Base-by-base conservation (phyloP, 1,284 basidiomycete genomes). In the Exobasidium rhododendri region DNA sequence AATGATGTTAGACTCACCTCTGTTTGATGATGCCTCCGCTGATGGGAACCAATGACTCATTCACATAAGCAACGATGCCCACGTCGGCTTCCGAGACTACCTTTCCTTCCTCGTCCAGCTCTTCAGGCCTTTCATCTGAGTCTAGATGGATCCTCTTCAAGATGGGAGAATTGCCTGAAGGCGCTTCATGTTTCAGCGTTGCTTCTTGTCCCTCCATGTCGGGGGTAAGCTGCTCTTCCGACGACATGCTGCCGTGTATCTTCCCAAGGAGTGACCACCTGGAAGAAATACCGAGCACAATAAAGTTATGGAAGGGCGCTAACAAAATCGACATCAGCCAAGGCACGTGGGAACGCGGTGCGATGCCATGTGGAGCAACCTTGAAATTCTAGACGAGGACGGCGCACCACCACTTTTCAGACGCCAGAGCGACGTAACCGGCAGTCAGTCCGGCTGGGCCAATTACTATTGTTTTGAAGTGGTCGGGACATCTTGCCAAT, bases 11-110 rank as follows among this genome's bases (percentile, higher is more conserved):
- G n/a, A 56, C 26, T 43, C 55, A 56, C 55, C 65, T 47, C 64
- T 68, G 64, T 47, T 68, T 68, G 59, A 68, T 68, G 51, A 68
- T 52, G 22, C 58, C 66, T 13, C 54, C 57, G 46, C 58, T 49
- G 4, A 67, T 29, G 4, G 63, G 54, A 13, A 46, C 45, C 4
- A 66, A 44, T 4, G 13, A 22, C 2, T 59, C 24, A 47, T 56
- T 52, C n/a, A 68, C 51, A 26, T 68, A 68, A 26, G 59, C 60
- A 4, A 24, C 24, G 26, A 68, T 66, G 47, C 66, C 66, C 3
- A 68, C 64, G 52, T 66, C 64, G 26, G 20, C 46, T 52, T 64
- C 62, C 1, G 32, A 31, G 22, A 56, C 58, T 24, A 49, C 22
- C 5, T 44, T 22, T 44, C 14, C 29, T 31, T 55, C 20, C 35